phyloP scores from a whole-genome alignment of 371 early-diverging fungal species.

The Mucor saturninus region DNA sequence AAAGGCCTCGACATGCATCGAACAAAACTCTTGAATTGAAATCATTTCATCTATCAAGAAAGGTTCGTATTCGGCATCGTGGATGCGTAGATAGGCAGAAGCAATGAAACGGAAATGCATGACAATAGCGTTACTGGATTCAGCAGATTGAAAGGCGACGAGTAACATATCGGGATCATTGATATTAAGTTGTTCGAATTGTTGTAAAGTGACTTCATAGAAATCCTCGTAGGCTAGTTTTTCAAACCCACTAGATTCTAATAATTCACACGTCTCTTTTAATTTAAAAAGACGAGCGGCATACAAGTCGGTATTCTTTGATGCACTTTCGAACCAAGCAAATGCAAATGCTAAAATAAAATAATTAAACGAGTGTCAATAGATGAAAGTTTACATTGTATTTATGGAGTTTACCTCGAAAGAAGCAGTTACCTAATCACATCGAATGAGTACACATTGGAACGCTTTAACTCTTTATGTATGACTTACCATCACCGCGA shows the following conservation, averaged over 20 bases:
- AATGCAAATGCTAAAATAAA: slow-evolving; percentile 64
- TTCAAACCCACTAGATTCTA: slow-evolving; percentile 61
- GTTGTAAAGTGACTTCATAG: slow-evolving; percentile 60
- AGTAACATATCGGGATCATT: slow-evolving; percentile 53
- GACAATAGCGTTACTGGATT: slow-evolving; percentile 71
- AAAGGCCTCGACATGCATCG: slow-evolving; percentile 71
- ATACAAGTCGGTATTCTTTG: slow-evolving; percentile 34
- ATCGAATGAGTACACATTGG: too few relatives aligned
- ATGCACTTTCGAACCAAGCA: slow-evolving; percentile 70
- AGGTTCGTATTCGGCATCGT: slow-evolving; percentile 70
- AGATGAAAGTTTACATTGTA: background rate
- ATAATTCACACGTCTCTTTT: slow-evolving; percentile 50
- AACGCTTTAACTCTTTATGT: background rate
- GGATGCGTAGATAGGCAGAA: slow-evolving; percentile 68
- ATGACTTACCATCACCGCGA: slow-evolving; percentile 69
- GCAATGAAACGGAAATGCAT: slow-evolving; percentile 70
- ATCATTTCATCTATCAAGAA: slow-evolving; percentile 65
- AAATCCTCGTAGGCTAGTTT: slow-evolving; percentile 69
- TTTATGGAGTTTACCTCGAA: slow-evolving; percentile 57
- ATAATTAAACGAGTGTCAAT: background rate
- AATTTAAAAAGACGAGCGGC: slow-evolving; percentile 43
- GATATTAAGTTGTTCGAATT: slow-evolving; percentile 41
- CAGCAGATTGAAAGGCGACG: slow-evolving; percentile 62
- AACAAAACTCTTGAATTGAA: slow-evolving; percentile 69
- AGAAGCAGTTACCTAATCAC: slow-evolving; percentile 70